Conservation (phyloP, 176 grass and related monocot genomes). For the Hyparrhenia diplandra region DNA sequence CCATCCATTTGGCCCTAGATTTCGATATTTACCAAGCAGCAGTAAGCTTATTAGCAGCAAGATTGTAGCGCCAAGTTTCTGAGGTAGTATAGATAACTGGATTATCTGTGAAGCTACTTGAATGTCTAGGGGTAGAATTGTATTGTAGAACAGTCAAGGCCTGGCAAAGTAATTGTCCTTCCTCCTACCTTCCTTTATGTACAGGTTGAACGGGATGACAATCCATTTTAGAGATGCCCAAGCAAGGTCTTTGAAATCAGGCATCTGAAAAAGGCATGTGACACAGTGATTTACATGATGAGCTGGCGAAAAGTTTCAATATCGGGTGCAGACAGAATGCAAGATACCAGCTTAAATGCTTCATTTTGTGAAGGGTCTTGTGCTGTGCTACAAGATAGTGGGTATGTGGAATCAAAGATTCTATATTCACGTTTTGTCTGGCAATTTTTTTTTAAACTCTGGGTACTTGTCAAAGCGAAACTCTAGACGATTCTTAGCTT, state of each 20-base stretch:
- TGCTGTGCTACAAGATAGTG: conserved; percentile 33
- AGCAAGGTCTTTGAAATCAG: neutral
- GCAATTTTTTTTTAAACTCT: neutral
- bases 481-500: neutral
- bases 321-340: conserved; percentile 3
- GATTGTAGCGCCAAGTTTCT: conserved; percentile 37
- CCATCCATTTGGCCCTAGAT: conserved; percentile 22
- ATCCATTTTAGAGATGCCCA: conserved; percentile 37
- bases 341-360: conserved; percentile 21
- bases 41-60: conserved; percentile 41
- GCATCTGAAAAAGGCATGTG: neutral
- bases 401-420: conserved; percentile 49
- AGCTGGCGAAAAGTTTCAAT: conserved; percentile 29
- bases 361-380: conserved; percentile 36
- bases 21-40: conserved; percentile 24
- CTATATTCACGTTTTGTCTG: conserved; percentile 4
- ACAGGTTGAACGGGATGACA: conserved; percentile 41
- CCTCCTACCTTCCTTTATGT: conserved; percentile 49
- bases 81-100: conserved; percentile 51
- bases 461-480: neutral
- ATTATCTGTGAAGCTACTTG: conserved; percentile 33
- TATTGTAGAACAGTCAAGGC: conserved; percentile 33
- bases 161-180: conserved; percentile 52
- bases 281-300: conserved; percentile 20
- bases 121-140: conserved; percentile 27